Evolutionary conservation across 2,329 filamentous ascomycete species (phyloP).

Genomic region (Pleomassaria siparia): DNA sequence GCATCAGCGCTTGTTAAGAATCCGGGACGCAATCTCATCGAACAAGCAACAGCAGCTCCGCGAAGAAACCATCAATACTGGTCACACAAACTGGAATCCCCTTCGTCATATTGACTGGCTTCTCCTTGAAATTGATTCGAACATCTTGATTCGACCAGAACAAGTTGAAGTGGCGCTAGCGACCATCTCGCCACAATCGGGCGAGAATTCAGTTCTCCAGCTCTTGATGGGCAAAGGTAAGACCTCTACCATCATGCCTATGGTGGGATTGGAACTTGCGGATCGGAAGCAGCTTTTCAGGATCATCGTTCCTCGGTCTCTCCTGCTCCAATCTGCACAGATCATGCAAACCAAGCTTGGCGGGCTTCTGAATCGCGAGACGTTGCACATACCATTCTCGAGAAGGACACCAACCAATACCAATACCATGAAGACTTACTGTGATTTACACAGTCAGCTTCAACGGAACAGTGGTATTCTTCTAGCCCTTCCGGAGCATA

Average conservation of each 20-base stretch:
- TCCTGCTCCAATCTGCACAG: conserved; percentile 61
- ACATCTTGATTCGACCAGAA: conserved; percentile 62
- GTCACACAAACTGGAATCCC: conserved; percentile 61
- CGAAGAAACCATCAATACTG: conserved; percentile 51
- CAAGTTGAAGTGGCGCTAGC: conserved; percentile 65
- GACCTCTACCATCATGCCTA: conserved; percentile 64
- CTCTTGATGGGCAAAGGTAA: conserved; percentile 70
- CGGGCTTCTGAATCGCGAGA: conserved; percentile 54
- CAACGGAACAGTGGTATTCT: conserved; percentile 54
- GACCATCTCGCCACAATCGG: conserved; percentile 58
- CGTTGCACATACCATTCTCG: conserved; percentile 62
- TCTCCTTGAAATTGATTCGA: conserved; percentile 65
- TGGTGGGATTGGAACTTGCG: conserved; percentile 54
- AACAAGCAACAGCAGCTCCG: conserved; percentile 22
- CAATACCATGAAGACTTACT: conserved; percentile 35
- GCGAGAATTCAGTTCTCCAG: conserved; percentile 62
- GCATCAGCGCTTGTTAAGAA: conserved; percentile 50
- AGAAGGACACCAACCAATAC: conserved; percentile 47
- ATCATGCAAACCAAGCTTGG: conserved; percentile 59
- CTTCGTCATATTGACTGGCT: conserved; percentile 62
- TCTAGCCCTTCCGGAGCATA: conserved; percentile 63
- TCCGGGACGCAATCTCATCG: conserved; percentile 39
- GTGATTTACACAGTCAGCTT: conserved; percentile 46
- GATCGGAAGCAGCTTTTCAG: conserved; percentile 51
- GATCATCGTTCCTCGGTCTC: conserved; percentile 58